These are phyloP conservation scores for Zasmidium cellare DNA, from an alignment of 2,329 filamentous ascomycete genomes.

Conservation along the genomic window DNA sequence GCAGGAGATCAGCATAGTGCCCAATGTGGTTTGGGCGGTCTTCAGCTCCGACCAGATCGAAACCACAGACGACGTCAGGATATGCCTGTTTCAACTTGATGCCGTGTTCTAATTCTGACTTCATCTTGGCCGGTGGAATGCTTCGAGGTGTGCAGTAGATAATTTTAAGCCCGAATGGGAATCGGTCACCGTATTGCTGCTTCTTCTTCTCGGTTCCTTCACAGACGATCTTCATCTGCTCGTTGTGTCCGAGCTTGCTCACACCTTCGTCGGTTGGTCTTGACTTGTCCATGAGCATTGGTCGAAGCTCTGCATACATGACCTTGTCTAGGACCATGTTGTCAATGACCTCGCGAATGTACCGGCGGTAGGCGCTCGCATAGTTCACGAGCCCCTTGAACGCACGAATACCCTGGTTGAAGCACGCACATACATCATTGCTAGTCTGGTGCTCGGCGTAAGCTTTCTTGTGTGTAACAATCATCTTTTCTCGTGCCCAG, in stretches of 20 bases:
- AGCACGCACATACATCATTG: slow-evolving; percentile 57
- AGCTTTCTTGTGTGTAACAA: slow-evolving; percentile 22
- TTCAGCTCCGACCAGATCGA: slow-evolving; percentile 68
- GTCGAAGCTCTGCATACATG: slow-evolving; percentile 70
- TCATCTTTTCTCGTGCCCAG: slow-evolving; percentile 33
- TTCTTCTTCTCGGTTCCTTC: slow-evolving; percentile 55
- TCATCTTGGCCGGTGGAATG: slow-evolving; percentile 52
- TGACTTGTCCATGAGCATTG: slow-evolving; percentile 68
- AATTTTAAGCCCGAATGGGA: slow-evolving; percentile 65
- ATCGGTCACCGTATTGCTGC: slow-evolving; percentile 43
- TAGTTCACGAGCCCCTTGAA: slow-evolving; percentile 74
- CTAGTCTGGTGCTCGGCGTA: slow-evolving; percentile 28
- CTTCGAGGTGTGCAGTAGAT: slow-evolving; percentile 71
- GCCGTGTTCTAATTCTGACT: slow-evolving; percentile 60
- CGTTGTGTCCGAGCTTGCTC: slow-evolving; percentile 53
- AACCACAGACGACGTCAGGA: slow-evolving; percentile 65
- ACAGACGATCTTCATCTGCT: slow-evolving; percentile 62
- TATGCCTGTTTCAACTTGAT: slow-evolving; percentile 59
- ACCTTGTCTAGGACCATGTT: slow-evolving; percentile 66
- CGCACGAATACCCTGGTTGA: slow-evolving; percentile 68
- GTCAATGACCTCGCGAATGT: slow-evolving; percentile 60
- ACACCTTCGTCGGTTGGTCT: slow-evolving; percentile 61
- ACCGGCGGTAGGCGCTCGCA: slow-evolving; percentile 60
- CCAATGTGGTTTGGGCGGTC: slow-evolving; percentile 63
- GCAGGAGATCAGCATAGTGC: slow-evolving; percentile 58